Conservation (phyloP, 192 early-diverging fungal genomes). For the Linnemannia schmuckeri region DNA sequence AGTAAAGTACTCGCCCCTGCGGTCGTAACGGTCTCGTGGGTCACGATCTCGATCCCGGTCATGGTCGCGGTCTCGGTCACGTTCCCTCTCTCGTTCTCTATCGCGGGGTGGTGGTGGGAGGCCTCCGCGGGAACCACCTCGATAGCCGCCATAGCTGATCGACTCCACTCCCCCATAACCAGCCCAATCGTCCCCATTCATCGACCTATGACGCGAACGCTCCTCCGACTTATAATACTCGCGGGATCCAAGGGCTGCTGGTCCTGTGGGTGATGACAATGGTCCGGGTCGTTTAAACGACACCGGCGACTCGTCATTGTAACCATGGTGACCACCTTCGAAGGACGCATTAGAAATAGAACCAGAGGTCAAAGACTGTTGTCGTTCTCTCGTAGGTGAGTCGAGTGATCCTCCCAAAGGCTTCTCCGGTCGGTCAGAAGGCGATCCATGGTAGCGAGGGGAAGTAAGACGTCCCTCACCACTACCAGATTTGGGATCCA, state of each 20-base stretch:
- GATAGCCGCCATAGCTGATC: slow-evolving; percentile 35
- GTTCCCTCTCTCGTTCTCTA: slow-evolving; percentile 44
- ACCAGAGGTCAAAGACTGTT: slow-evolving; percentile 36
- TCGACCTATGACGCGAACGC: slow-evolving; percentile 38
- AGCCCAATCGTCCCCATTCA: slow-evolving; percentile 49
- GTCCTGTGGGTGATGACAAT: slow-evolving; percentile 33
- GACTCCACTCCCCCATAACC: slow-evolving; percentile 37
- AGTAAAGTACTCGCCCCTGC: slow-evolving; percentile 37
- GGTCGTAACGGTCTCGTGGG: slow-evolving; percentile 37
- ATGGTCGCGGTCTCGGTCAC: slow-evolving; percentile 34
- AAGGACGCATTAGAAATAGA: slow-evolving; percentile 11
- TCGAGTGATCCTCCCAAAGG: not conserved
- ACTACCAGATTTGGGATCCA: not conserved
- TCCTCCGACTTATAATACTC: slow-evolving; percentile 50
- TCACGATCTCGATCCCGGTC: slow-evolving; percentile 37
- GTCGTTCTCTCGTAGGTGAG: slow-evolving; percentile 41
- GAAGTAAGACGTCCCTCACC: slow-evolving; percentile 29
- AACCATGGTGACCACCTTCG: slow-evolving; percentile 18
- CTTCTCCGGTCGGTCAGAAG: slow-evolving; percentile 24
- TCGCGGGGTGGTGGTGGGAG: slow-evolving; percentile 43
- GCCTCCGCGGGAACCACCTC: slow-evolving; percentile 32
- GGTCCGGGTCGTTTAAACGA: slow-evolving; percentile 34
- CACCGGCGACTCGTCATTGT: slow-evolving; percentile 14
- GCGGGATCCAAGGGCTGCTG: slow-evolving; percentile 15
- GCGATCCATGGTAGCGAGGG: slow-evolving; percentile 28